Percentiles rank a stretch among this genome's conserved stretches.
Evolutionary conservation across 2,329 filamentous ascomycete genomes (phyloP).

Genomic region (Tolypocladium guangdongense): DNA sequence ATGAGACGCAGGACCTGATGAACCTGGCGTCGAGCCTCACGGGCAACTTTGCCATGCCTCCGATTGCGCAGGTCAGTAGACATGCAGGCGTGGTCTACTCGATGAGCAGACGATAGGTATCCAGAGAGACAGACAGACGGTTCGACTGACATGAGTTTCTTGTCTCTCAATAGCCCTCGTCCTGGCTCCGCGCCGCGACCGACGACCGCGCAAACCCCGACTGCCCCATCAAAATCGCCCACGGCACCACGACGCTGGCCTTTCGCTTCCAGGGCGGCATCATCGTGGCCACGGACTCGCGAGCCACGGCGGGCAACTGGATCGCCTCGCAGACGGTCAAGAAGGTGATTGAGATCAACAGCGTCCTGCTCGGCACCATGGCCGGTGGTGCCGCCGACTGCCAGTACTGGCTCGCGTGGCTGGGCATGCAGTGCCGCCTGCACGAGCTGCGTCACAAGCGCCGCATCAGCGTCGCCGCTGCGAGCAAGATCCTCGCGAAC

Average conservation of each 20-base stretch:
- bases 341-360: constrained; percentile 99
- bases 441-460: constrained; percentile 99
- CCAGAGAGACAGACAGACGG: not conserved
- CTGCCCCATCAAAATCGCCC: constrained; percentile 98
- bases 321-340: constrained; percentile 99
- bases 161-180: constrained; percentile 52
- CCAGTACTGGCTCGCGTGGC: constrained; percentile 98
- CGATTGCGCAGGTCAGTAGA: constrained; percentile 65
- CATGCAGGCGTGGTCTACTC: not conserved
- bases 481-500: constrained; percentile 97
- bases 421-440: constrained; percentile 97
- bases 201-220: constrained; percentile 95
- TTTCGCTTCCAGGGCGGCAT: constrained; percentile 98
- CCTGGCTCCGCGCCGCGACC: constrained; percentile 93
- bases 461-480: constrained; percentile 93
- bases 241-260: constrained; percentile 94
- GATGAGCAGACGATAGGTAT: not conserved
- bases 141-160: not conserved
- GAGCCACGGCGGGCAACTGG: constrained; percentile 96
- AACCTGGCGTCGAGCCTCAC: constrained; percentile 67
- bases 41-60: constrained; percentile 90
- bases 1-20: constrained; percentile 63
- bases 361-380: constrained; percentile 89
- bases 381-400: constrained; percentile 97
- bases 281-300: constrained; percentile 94